Evolutionary conservation across 768 basidiomycete species (phyloP).

Genomic region (Lentinula raphanica): DNA sequence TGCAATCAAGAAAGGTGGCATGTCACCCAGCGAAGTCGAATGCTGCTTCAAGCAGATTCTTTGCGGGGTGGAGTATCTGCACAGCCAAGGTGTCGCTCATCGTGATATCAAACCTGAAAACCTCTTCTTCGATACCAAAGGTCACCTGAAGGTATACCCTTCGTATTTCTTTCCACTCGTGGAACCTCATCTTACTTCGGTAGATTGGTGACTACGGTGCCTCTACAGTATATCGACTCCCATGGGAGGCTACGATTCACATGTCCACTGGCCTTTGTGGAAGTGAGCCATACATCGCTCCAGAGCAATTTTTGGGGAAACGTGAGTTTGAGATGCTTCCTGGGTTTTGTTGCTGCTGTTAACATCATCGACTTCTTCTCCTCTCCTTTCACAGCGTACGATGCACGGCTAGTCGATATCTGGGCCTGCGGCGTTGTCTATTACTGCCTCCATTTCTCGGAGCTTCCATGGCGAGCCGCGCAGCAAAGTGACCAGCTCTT

Average conservation of each 20-base stretch:
- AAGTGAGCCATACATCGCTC: constrained; percentile 97
- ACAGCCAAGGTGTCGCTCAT: constrained; percentile 95
- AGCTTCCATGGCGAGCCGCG: constrained; percentile 96
- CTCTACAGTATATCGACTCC: constrained; percentile 96
- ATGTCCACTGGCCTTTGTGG: constrained; percentile 97
- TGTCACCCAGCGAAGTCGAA: constrained; percentile 70
- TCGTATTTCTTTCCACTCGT: constrained; percentile 5
- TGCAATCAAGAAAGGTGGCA: constrained; percentile 92
- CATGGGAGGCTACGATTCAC: constrained; percentile 96
- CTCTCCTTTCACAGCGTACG: constrained; percentile 89
- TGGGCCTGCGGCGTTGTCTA: constrained; percentile 98
- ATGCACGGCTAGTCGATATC: constrained; percentile 93
- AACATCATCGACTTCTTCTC: constrained; percentile 25
- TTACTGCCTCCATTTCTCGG: constrained; percentile 97
- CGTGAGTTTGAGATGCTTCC: constrained; percentile 58
- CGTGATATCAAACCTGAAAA: constrained; percentile 99
- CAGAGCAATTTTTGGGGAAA: constrained; percentile 94
- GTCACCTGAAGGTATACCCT: constrained; percentile 80
- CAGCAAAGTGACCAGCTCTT: constrained; percentile 80
- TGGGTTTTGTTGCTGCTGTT: constrained; percentile 18
- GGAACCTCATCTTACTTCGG: not conserved
- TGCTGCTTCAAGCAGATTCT: constrained; percentile 98
- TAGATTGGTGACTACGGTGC: constrained; percentile 98
- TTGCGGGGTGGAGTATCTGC: constrained; percentile 82
- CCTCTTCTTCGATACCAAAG: constrained; percentile 86